Base-by-base conservation (phyloP, 1,284 basidiomycete genomes). In the Ceratobasidium sp. region DNA sequence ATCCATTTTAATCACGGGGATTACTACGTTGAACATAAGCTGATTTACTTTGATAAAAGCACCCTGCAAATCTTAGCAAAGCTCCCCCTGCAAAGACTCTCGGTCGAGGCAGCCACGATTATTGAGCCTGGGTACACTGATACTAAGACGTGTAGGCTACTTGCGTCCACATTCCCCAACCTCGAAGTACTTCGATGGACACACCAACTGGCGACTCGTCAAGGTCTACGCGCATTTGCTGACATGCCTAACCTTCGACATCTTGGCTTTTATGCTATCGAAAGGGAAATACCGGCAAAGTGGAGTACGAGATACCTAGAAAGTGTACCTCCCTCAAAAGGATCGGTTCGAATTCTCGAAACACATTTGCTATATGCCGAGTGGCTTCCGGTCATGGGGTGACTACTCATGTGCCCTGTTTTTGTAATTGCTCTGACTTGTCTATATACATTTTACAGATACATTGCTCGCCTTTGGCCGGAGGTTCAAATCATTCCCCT, bases 101-200 rank as follows among this genome's bases (percentile, higher is more conserved):
- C 38, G 9, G 36, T 59, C 38, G 14, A 42, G 7, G 2, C 23
- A 8, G 11, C 11, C 11, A 33, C 30, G 30, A 1, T 18, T 11
- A 1, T 38, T 33, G 30, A 42, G 8, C 25, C 23, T 11, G 23
- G 21, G 11, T 38, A 38, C 36, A 38, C 7, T 9, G 36, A 11
- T 11, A 11, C 36, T 38, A 8, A 38, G 36, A 7, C 9, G 9
- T 59, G 56, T 18, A 12, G 16, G n/a, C 36, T 59, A 12, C 56
- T 59, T 21, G 56, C 56, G 36, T 40, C 36, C n/a, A 59, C 36
- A 0, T 59, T 59, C 14, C 56, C 56, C 21, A 40, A 36, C 12
- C 36, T 59, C 23, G 56, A 59, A 40, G 18, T 21, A 12, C 56
- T 59, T 5, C 23, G 33, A 38, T 59, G 56, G 56, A n/a, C n/a